Conservation (phyloP, 139 green algal genomes). For the Chlorella sp. region DNA sequence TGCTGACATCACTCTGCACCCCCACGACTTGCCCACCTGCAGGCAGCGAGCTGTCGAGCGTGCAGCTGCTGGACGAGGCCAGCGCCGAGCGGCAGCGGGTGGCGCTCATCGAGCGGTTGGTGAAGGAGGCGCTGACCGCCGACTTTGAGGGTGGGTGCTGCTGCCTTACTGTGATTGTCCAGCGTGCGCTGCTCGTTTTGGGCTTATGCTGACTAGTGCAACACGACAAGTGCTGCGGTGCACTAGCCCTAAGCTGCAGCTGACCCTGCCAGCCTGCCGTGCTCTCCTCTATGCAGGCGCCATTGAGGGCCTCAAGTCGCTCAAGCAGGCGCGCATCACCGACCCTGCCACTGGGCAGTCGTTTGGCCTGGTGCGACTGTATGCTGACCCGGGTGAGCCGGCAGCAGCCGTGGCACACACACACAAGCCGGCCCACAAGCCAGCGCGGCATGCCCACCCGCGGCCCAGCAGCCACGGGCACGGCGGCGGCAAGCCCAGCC, state of each 20-base stretch:
- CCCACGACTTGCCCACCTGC: background rate
- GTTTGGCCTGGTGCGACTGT: conserved; percentile 48
- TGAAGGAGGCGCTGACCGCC: conserved; percentile 22
- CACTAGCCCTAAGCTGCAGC: background rate
- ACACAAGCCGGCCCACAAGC: background rate
- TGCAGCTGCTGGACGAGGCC: conserved; percentile 31
- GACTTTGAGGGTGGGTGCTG: conserved; percentile 42
- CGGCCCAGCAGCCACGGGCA: background rate
- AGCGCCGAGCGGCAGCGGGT: conserved; percentile 36
- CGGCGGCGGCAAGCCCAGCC: conserved; percentile 7
- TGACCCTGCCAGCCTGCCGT: too few species aligned
- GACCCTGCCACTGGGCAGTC: conserved; percentile 42
- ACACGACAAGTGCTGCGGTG: too few species aligned
- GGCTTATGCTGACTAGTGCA: too few species aligned
- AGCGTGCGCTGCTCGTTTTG: too few species aligned
- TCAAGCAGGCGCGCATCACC: conserved; percentile 46
- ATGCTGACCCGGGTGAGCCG: conserved; percentile 39
- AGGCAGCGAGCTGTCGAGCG: conserved; percentile 38
- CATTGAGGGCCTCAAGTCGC: conserved; percentile 44
- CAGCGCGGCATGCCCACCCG: background rate
- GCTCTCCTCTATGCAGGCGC: conserved; percentile 13
- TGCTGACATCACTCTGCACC: too few species aligned
- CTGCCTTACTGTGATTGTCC: background rate
- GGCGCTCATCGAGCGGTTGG: conserved; percentile 47
- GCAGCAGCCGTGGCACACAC: background rate